Conservation (phyloP, 2,329 filamentous ascomycete genomes). For the Furcasterigmium furcatum region DNA sequence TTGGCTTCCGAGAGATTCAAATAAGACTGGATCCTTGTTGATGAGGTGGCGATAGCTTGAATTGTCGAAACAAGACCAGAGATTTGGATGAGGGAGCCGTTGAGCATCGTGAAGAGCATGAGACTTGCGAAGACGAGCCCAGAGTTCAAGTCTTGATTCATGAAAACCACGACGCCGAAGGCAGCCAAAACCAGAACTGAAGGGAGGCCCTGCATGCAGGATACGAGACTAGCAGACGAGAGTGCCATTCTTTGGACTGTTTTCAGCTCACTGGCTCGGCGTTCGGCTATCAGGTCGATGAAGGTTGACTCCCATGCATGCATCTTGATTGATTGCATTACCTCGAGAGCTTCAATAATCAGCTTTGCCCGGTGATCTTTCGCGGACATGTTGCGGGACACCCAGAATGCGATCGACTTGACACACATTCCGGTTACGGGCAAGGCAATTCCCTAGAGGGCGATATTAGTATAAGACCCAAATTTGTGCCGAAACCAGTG, state of each 20-base stretch:
- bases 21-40: background rate
- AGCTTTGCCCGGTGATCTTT: background rate
- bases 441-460: no score
- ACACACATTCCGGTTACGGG: background rate
- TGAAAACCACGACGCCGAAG: background rate
- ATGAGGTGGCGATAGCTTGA: background rate
- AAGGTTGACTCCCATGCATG: conserved; percentile 1
- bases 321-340: background rate
- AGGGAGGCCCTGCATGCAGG: conserved; percentile 1
- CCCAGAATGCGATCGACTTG: background rate
- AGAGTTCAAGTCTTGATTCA: background rate
- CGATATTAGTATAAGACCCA: no score
- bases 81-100: background rate
- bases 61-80: background rate
- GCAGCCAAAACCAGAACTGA: background rate
- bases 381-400: background rate
- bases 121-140: background rate
- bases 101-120: conserved; percentile 2
- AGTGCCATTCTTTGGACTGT: background rate
- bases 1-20: background rate
- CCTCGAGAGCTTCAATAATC: background rate
- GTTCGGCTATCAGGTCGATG: background rate
- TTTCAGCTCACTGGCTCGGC: background rate
- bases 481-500: no score
- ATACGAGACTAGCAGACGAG: background rate